Conservation (phyloP, 495 filamentous ascomycete genomes). For the Glutinoglossum americanum region DNA sequence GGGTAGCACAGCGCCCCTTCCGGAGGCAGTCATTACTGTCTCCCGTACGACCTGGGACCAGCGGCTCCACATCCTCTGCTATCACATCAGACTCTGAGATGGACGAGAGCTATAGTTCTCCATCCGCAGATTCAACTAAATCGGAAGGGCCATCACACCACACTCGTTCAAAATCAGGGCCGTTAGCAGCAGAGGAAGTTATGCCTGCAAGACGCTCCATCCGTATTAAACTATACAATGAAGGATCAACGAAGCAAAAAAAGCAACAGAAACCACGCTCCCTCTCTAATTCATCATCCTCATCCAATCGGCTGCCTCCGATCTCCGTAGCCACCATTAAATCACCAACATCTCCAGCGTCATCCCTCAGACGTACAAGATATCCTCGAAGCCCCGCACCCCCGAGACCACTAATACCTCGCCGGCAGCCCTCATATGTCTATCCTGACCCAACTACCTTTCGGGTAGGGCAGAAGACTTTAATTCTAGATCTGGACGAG, state of each 20-base stretch:
- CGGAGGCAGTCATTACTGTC: conserved; percentile 3
- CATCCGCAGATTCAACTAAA: background rate
- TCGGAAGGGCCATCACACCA: conserved; percentile 14
- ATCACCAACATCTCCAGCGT: conserved; percentile 72
- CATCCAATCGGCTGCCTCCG: conserved; percentile 15
- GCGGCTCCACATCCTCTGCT: conserved; percentile 18
- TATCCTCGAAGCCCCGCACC: conserved; percentile 80
- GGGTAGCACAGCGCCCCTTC: conserved; percentile 8
- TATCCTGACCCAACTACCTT: conserved; percentile 23
- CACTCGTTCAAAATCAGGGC: conserved; percentile 30
- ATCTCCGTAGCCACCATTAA: conserved; percentile 39
- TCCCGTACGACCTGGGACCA: background rate
- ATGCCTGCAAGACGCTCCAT: conserved; percentile 57
- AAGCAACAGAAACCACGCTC: conserved; percentile 22
- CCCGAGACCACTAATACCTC: conserved; percentile 72
- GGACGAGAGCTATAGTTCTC: conserved; percentile 3
- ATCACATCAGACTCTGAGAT: conserved; percentile 17
- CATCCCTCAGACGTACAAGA: conserved; percentile 47
- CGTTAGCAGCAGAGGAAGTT: conserved; percentile 30
- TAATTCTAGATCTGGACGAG: conserved; percentile 91
- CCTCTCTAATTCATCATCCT: conserved; percentile 9
- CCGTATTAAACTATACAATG: conserved; percentile 74
- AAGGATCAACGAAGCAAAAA: conserved; percentile 43
- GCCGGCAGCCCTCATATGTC: conserved; percentile 63
- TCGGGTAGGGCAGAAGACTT: conserved; percentile 51